A percentile compares a stretch with the other conserved stretches of the same genome.
Evolutionary conservation across 768 basidiomycete species (phyloP).

Genomic region (Pleurotus platypus): DNA sequence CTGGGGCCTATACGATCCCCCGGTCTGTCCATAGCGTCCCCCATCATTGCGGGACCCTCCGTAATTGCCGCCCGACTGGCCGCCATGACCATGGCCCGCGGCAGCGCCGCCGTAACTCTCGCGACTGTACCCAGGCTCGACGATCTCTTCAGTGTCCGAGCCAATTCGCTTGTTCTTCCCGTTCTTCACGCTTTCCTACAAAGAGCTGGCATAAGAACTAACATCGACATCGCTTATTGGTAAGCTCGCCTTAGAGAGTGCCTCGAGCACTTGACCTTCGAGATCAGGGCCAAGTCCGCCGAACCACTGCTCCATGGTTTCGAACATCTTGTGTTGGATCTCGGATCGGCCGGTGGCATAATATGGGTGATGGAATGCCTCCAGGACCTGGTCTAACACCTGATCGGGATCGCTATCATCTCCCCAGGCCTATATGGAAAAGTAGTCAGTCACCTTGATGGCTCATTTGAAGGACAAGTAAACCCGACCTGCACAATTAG

Average conservation of each 20-base stretch:
- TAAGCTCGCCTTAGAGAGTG: constrained; percentile 46
- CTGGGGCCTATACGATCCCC: not conserved
- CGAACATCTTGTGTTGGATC: constrained; percentile 61
- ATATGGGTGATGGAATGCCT: constrained; percentile 71
- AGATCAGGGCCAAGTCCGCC: constrained; percentile 42
- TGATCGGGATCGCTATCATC: constrained; percentile 39
- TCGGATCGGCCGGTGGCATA: constrained; percentile 49
- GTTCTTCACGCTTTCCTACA: constrained; percentile 48
- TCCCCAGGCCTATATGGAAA: constrained; percentile 40
- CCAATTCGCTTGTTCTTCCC: constrained; percentile 57
- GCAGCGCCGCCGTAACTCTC: constrained; percentile 22
- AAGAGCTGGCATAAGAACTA: not conserved
- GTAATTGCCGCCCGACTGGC: constrained; percentile 8
- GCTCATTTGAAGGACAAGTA: no score
- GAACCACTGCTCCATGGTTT: constrained; percentile 51
- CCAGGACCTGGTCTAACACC: constrained; percentile 48
- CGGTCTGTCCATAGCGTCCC: no score
- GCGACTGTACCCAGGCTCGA: constrained; percentile 37
- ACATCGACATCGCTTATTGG: no score
- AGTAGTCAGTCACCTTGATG: not conserved
- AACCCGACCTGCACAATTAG: constrained; percentile 47
- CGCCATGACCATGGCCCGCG: not conserved
- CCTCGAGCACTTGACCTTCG: constrained; percentile 37
- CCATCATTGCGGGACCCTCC: not conserved
- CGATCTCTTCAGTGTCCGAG: constrained; percentile 34